A percentile compares a stretch with the other conserved stretches of the same genome.
phyloP scores from a whole-genome alignment of 306 rosid species.

The Hippophae rhamnoides region DNA sequence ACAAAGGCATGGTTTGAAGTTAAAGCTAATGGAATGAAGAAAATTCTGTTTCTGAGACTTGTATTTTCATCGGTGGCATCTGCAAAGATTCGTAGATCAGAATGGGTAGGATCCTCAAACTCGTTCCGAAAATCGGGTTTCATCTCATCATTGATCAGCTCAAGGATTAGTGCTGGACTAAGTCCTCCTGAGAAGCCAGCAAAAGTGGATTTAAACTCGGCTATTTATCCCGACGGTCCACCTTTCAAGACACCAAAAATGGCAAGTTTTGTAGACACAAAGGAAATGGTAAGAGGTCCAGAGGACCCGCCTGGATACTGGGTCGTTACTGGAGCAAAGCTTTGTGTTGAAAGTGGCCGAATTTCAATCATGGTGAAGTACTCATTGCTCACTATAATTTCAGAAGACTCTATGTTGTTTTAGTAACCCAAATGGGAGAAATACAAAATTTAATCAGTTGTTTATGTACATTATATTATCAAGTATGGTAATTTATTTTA shows the following conservation, averaged over 20 bases:
- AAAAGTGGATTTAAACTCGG: constrained; percentile 70
- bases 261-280: constrained; percentile 55
- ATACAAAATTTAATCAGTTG: no score
- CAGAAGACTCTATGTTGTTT: constrained; percentile 40
- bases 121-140: constrained; percentile 69
- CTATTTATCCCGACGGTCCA: constrained; percentile 64
- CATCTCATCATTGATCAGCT: constrained; percentile 61
- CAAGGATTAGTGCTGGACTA: constrained; percentile 56
- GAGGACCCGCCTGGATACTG: constrained; percentile 82
- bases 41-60: constrained; percentile 70
- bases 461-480: no score
- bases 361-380: constrained; percentile 71
- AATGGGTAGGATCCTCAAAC: constrained; percentile 69
- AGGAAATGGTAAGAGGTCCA: constrained; percentile 76
- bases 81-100: constrained; percentile 61
- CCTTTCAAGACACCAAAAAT: constrained; percentile 57
- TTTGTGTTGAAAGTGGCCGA: constrained; percentile 51
- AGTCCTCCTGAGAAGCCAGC: constrained; percentile 32
- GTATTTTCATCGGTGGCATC: constrained; percentile 68
- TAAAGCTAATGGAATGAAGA: constrained; percentile 59
- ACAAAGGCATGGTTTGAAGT: constrained; percentile 89
- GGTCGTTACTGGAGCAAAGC: constrained; percentile 88
- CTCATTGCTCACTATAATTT: constrained; percentile 66
- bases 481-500: no score
- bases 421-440: background rate